phyloP scores from a whole-genome alignment of 2,329 filamentous ascomycete species.

The Grosmannia serpens region DNA sequence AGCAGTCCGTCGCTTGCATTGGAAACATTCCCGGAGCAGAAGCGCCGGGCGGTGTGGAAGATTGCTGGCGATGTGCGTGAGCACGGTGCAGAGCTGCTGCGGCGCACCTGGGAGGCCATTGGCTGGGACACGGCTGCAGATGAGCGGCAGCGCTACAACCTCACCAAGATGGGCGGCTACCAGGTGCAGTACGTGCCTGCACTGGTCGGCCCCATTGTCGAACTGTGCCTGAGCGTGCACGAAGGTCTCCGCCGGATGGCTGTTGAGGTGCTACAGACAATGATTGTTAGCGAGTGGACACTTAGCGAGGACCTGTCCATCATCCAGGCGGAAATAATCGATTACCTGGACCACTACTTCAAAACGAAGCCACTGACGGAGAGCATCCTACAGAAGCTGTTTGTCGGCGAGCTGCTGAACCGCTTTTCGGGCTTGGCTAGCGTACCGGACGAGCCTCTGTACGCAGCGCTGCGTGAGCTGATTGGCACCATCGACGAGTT shows the following conservation, averaged over 20 bases:
- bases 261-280: slow-evolving; percentile 86
- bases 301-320: slow-evolving; percentile 83
- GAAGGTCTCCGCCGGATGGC: slow-evolving; percentile 82
- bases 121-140: slow-evolving; percentile 87
- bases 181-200: slow-evolving; percentile 97
- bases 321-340: slow-evolving; percentile 93
- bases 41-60: slow-evolving; percentile 93
- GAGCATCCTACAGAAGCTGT: slow-evolving; percentile 82
- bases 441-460: slow-evolving; percentile 59
- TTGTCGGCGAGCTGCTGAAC: slow-evolving; percentile 73
- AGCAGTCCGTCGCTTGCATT: slow-evolving; percentile 80
- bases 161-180: slow-evolving; percentile 84
- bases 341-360: slow-evolving; percentile 81
- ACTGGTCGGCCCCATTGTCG: slow-evolving; percentile 81
- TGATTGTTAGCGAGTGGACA: slow-evolving; percentile 98
- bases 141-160: slow-evolving; percentile 63
- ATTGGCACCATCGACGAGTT: slow-evolving; percentile 82
- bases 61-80: slow-evolving; percentile 95
- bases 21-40: slow-evolving; percentile 95
- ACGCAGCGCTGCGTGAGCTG: slow-evolving; percentile 63
- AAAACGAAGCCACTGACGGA: slow-evolving; percentile 82
- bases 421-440: slow-evolving; percentile 63
- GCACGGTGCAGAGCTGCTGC: slow-evolving; percentile 74
- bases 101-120: slow-evolving; percentile 84
- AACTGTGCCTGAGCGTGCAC: slow-evolving; percentile 89